phyloP scores from a whole-genome alignment of 2,329 filamentous ascomycete genomes.

The Pyrenophora graminea region DNA sequence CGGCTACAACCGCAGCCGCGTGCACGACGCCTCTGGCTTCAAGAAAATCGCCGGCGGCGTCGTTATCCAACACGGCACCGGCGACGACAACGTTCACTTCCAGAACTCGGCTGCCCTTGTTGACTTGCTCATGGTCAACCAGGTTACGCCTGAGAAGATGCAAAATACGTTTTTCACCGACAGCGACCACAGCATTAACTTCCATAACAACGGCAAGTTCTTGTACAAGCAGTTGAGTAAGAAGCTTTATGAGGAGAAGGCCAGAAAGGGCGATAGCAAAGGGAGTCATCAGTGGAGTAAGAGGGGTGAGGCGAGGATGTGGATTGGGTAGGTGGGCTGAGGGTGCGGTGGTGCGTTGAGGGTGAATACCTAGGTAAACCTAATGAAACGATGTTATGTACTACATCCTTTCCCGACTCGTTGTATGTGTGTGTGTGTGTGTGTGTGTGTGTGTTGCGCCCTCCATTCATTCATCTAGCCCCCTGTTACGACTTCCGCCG shows the following conservation, averaged over 20 bases:
- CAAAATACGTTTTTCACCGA: conserved; percentile 69
- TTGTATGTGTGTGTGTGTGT: too few species aligned
- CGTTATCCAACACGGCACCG: conserved; percentile 67
- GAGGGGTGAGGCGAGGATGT: conserved; percentile 27
- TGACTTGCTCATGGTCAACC: conserved; percentile 63
- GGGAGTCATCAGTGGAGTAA: conserved; percentile 55
- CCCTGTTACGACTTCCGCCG: too few species aligned
- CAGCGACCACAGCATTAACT: conserved; percentile 64
- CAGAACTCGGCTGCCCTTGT: conserved; percentile 67
- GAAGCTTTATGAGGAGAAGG: conserved; percentile 65
- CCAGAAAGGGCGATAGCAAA: conserved; percentile 48
- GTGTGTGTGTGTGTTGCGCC: too few species aligned
- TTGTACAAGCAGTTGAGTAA: conserved; percentile 67
- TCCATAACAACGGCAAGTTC: conserved; percentile 60
- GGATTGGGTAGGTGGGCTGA: conserved; percentile 5
- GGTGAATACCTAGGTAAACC: too few species aligned
- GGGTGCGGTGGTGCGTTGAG: too few species aligned
- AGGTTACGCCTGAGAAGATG: conserved; percentile 65
- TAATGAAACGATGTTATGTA: too few species aligned
- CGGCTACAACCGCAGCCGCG: conserved; percentile 65
- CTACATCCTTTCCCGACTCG: too few species aligned
- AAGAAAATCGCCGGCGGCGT: conserved; percentile 64
- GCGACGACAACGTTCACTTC: conserved; percentile 74
- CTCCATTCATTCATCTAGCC: too few species aligned
- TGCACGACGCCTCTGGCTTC: conserved; percentile 64